phyloP scores from a whole-genome alignment of 2,329 filamentous ascomycete genomes.

The Camillea tinctor region DNA sequence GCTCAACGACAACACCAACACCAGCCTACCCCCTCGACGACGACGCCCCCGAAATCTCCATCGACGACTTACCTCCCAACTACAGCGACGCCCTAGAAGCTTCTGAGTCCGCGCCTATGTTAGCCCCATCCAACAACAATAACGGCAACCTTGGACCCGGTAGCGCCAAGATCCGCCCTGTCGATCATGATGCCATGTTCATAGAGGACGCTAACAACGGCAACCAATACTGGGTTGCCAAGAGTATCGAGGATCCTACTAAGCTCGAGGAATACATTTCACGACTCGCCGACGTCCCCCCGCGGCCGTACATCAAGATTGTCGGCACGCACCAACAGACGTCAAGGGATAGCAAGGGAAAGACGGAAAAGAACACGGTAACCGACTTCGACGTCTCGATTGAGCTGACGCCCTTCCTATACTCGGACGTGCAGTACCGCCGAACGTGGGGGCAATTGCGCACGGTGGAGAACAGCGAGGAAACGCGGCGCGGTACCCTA shows the following conservation, averaged over 20 bases:
- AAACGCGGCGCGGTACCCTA: slow-evolving; percentile 64
- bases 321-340: slow-evolving; percentile 52
- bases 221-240: slow-evolving; percentile 44
- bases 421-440: slow-evolving; percentile 41
- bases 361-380: slow-evolving; percentile 45
- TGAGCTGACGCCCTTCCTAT: slow-evolving; percentile 59
- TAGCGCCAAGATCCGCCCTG: slow-evolving; percentile 3
- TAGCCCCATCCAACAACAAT: slow-evolving; percentile 6
- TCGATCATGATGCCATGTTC: slow-evolving; percentile 15
- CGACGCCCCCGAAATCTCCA: slow-evolving; percentile 26
- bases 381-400: slow-evolving; percentile 60
- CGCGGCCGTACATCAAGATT: slow-evolving; percentile 52
- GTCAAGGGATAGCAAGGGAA: slow-evolving; percentile 40
- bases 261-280: slow-evolving; percentile 45
- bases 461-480: slow-evolving; percentile 57
- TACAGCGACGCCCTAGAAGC: slow-evolving; percentile 25
- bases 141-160: not conserved
- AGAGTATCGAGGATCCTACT: slow-evolving; percentile 44
- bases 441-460: slow-evolving; percentile 44
- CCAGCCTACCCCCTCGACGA: slow-evolving; percentile 15
- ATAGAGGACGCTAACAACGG: slow-evolving; percentile 33
- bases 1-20: slow-evolving; percentile 14
- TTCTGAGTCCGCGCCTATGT: slow-evolving; percentile 21
- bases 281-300: slow-evolving; percentile 46
- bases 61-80: slow-evolving; percentile 31